Evolutionary conservation across 148 eudicot species (phyloP).

Genomic region (Pharnaceum exiguum): DNA sequence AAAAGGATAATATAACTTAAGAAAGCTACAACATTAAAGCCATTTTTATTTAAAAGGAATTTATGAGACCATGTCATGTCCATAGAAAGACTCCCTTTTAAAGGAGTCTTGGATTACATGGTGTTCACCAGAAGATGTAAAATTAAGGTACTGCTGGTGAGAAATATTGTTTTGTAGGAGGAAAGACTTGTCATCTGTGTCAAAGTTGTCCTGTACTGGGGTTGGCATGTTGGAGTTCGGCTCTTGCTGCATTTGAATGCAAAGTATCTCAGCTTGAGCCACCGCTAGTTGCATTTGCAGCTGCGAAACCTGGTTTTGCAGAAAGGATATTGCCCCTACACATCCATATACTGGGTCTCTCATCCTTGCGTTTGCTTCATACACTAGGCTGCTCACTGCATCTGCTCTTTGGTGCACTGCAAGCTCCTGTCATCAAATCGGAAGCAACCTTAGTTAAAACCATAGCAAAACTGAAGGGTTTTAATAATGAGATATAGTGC

Average conservation of each 20-base stretch:
- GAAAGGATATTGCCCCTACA: slow-evolving; percentile 73
- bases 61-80: slow-evolving; percentile 57
- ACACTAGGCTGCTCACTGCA: slow-evolving; percentile 84
- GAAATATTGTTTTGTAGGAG: slow-evolving; percentile 28
- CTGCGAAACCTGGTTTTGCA: slow-evolving; percentile 79
- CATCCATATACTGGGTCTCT: slow-evolving; percentile 92
- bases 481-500: too few relatives aligned
- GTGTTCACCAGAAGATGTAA: slow-evolving; percentile 33
- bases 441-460: too few relatives aligned
- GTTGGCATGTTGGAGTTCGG: slow-evolving; percentile 20
- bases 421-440: slow-evolving; percentile 84
- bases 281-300: slow-evolving; percentile 93
- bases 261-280: slow-evolving; percentile 83
- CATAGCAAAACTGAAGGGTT: too few relatives aligned
- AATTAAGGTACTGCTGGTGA: slow-evolving; percentile 38
- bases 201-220: slow-evolving; percentile 21
- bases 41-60: not conserved
- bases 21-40: slow-evolving; percentile 6
- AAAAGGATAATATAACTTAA: not conserved
- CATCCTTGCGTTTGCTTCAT: slow-evolving; percentile 77
- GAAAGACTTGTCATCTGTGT: slow-evolving; percentile 27
- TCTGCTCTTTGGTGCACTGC: slow-evolving; percentile 72
- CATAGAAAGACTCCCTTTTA: slow-evolving; percentile 57
- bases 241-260: slow-evolving; percentile 85
- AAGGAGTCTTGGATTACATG: slow-evolving; percentile 58